Conservation (phyloP, 1,284 basidiomycete genomes). For the Cutaneotrichosporon cutaneum region DNA sequence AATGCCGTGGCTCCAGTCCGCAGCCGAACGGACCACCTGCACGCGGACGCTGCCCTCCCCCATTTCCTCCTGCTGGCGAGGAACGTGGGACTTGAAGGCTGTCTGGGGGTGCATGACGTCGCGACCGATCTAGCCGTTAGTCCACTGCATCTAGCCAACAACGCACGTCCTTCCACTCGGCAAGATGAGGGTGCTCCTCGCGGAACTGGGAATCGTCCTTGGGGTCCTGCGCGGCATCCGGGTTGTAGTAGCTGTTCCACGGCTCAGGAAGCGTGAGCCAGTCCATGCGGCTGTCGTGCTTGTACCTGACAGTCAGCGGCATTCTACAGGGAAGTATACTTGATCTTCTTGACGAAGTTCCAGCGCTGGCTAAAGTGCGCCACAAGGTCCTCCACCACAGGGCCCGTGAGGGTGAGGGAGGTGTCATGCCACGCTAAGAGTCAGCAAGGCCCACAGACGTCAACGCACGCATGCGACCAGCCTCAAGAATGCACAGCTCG, state of each 20-base stretch:
- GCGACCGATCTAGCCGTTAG: conserved; percentile 33
- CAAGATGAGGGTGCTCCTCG: conserved; percentile 49
- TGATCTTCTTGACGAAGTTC: conserved; percentile 54
- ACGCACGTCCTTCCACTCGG: conserved; percentile 46
- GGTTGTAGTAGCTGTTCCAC: conserved; percentile 41
- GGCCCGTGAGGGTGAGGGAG: conserved; percentile 74
- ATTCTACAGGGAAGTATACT: conserved; percentile 22
- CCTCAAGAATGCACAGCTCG: conserved; percentile 67
- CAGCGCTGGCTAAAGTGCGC: conserved; percentile 81
- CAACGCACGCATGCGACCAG: conserved; percentile 57
- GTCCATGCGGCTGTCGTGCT: conserved; percentile 58
- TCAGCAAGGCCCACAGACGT: not conserved
- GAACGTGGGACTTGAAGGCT: conserved; percentile 45
- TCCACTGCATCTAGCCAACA: not conserved
- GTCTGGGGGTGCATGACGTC: conserved; percentile 49
- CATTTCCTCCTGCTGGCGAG: conserved; percentile 44
- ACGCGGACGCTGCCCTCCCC: conserved; percentile 44
- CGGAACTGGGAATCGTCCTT: conserved; percentile 39
- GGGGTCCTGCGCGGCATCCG: conserved; percentile 25
- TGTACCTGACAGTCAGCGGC: conserved; percentile 48
- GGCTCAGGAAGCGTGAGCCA: conserved; percentile 74
- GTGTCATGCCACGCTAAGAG: conserved; percentile 54
- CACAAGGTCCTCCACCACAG: conserved; percentile 78
- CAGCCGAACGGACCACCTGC: conserved; percentile 67
- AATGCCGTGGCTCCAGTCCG: conserved; percentile 89